Evolutionary conservation across 441 rosid genomes (phyloP), one percentile per base, ranked within the genome.

Genomic region (Hura crepitans): DNA sequence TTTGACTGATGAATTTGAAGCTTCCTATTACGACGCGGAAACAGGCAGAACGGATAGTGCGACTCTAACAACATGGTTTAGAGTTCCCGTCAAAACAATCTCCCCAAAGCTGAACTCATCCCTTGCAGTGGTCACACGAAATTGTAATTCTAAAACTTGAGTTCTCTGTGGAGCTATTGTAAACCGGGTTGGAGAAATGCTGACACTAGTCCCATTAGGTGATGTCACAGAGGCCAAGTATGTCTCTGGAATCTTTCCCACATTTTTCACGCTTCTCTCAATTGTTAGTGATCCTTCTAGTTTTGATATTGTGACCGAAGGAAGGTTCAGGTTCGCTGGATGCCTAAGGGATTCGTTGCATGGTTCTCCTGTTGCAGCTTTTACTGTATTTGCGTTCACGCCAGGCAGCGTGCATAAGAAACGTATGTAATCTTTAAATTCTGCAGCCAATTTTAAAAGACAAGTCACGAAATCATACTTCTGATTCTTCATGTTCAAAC

Each of bases 391-490:
- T 9, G 74, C 85, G 65, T 75, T 72, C 2, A 86, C 73, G 53
- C 76, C 74, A 11, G 99, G 91, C 60, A 89, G 43, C 54, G 97
- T 87, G 66, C 97, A 92, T 78, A 93, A 71, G 81, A 93, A 90
- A 56, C 73, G 81, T 63, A 85, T 76, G 82, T 87, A 86, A 65
- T 89, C 96, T 59, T 85, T 77, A 54, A 82, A 89, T 66, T 68
- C 93, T 86, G 82, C 73, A 54, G 31, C 54, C 37, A 33, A 22
- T 60, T 46, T 68, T n/a, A n/a, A n/a, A n/a, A n/a, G 39, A 54
- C 27, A 39, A 28, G 56, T 50, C 43, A 46, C 14, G 4, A 33
- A 22, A 60, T 57, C n/a, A n/a, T n/a, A n/a, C n/a, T n/a, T n/a
- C 37, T 25, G 27, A 10, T 0, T 35, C 4, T n/a, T 8, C 1